phyloP scores from a whole-genome alignment of 2,329 filamentous ascomycete species.

The Blumeria hordei region DNA sequence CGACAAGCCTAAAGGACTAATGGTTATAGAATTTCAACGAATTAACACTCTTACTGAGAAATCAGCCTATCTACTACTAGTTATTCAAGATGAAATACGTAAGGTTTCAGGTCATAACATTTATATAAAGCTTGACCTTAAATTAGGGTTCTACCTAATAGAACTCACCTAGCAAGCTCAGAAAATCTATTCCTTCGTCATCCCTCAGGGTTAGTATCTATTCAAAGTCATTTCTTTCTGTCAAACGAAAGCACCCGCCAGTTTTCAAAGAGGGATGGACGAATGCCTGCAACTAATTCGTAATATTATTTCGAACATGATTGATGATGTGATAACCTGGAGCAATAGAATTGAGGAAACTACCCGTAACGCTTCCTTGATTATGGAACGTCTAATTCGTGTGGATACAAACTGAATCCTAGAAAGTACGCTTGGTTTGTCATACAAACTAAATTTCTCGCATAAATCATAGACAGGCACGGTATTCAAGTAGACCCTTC shows the following conservation, averaged over 20 bases:
- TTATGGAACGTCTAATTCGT: not conserved
- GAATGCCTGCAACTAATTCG: not conserved
- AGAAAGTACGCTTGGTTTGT: not conserved
- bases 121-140: not conserved
- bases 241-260: not conserved
- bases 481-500: not conserved
- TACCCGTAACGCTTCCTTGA: not conserved
- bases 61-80: not conserved
- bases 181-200: not conserved
- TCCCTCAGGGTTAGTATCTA: not conserved
- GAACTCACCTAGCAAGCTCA: not conserved
- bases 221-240: not conserved
- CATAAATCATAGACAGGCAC: not conserved
- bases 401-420: not conserved
- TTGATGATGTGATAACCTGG: slow-evolving; percentile 1
- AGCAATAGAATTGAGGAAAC: not conserved
- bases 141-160: not conserved
- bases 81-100: not conserved
- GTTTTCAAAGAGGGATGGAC: not conserved
- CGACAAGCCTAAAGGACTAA: not conserved
- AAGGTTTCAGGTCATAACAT: not conserved
- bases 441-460: not conserved
- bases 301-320: slow-evolving; percentile 1
- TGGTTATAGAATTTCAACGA: not conserved
- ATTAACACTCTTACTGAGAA: not conserved